Evolutionary conservation across 306 rosid genomes (phyloP).

Genomic region (Cicer pinnatifidum): DNA sequence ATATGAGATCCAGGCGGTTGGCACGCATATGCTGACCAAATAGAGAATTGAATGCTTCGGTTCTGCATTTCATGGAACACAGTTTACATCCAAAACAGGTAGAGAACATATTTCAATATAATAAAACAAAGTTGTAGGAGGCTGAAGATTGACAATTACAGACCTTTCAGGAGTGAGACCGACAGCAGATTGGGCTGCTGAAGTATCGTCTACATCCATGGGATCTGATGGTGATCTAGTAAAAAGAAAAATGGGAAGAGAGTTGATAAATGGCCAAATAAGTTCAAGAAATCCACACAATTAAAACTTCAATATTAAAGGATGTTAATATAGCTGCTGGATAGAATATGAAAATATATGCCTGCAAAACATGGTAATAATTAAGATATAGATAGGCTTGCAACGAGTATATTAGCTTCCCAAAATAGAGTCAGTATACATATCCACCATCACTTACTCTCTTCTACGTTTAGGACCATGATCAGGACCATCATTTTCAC

Average conservation of each 20-base stretch:
- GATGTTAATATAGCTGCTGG: constrained; percentile 31
- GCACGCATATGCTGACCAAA: constrained; percentile 86
- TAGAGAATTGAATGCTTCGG: constrained; percentile 70
- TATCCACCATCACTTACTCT: constrained; percentile 54
- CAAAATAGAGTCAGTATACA: neutral
- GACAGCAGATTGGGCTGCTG: constrained; percentile 57
- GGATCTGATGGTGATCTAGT: constrained; percentile 62
- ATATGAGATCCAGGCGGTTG: constrained; percentile 68
- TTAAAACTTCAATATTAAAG: constrained; percentile 17
- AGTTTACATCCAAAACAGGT: constrained; percentile 31
- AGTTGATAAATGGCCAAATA: constrained; percentile 43
- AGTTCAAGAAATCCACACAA: constrained; percentile 9
- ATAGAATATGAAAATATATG: constrained; percentile 23
- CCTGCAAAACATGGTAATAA: neutral
- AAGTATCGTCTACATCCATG: constrained; percentile 74
- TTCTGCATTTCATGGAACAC: constrained; percentile 54
- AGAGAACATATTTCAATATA: neutral
- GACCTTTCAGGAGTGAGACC: constrained; percentile 76
- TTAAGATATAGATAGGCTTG: constrained; percentile 23
- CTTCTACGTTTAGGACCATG: constrained; percentile 52
- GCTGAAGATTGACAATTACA: constrained; percentile 11
- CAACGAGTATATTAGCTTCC: constrained; percentile 16
- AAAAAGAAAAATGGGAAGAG: neutral
- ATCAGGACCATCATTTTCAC: constrained; percentile 56
- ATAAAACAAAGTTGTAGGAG: constrained; percentile 19